phyloP scores from a whole-genome alignment of 345 rosid species.

The Euphorbia peplus region DNA sequence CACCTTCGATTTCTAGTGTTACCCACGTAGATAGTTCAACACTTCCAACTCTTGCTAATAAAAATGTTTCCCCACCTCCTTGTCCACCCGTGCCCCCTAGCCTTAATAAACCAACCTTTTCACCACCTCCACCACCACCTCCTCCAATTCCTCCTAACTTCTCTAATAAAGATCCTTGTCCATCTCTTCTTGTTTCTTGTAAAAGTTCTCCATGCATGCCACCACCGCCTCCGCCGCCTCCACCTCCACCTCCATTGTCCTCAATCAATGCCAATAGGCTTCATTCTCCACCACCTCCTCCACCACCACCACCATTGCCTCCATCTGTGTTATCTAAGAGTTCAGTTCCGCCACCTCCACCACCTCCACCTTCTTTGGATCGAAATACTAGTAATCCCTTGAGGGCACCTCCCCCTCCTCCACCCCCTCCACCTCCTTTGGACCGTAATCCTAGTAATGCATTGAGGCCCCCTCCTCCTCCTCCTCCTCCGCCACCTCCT shows the following conservation, averaged over 20 bases:
- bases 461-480: conserved; percentile 5
- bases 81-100: conserved; percentile 29
- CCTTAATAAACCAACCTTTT: conserved; percentile 11
- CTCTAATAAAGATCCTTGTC: conserved; percentile 9
- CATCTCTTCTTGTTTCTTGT: background rate
- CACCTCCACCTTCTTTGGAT: background rate
- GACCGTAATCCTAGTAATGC: background rate
- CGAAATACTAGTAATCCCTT: background rate
- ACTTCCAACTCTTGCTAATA: conserved; percentile 2
- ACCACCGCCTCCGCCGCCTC: no score
- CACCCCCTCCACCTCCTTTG: background rate
- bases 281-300: no score
- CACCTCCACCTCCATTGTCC: no score
- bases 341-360: conserved; percentile 29
- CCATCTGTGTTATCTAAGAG: background rate
- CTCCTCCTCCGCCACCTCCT: conserved; percentile 17
- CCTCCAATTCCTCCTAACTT: conserved; percentile 25
- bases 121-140: conserved; percentile 18
- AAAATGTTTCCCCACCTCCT: conserved; percentile 3
- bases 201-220: conserved; percentile 19
- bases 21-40: conserved; percentile 4
- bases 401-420: conserved; percentile 11
- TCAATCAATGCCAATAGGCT: no score
- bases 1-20: conserved; percentile 14
- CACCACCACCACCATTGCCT: conserved; percentile 36